These are phyloP conservation scores for Rugosomyces carneus DNA, from an alignment of 1,284 basidiomycete genomes.

Conservation along the genomic window DNA sequence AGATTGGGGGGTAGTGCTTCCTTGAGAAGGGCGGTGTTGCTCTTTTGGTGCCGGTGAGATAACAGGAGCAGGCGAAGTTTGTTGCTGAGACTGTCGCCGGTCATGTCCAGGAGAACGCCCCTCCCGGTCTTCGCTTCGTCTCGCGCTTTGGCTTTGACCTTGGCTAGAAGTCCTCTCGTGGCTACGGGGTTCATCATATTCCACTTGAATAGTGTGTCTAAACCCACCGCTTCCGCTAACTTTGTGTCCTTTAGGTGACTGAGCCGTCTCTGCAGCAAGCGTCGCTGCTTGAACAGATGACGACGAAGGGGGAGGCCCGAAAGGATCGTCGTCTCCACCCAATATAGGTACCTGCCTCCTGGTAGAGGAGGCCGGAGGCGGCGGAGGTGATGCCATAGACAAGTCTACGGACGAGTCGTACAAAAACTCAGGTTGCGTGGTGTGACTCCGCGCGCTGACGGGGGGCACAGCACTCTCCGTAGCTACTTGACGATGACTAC, in stretches of 20 bases:
- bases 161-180: conserved; percentile 21
- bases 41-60: conserved; percentile 20
- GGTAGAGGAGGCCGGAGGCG: conserved; percentile 14
- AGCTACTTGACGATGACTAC: conserved; percentile 20
- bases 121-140: conserved; percentile 14
- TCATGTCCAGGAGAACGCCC: neutral
- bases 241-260: conserved; percentile 20
- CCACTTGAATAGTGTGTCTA: conserved; percentile 86
- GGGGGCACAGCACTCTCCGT: conserved; percentile 23
- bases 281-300: conserved; percentile 10
- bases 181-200: conserved; percentile 57
- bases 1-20: conserved; percentile 16
- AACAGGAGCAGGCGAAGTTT: neutral
- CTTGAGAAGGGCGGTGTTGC: conserved; percentile 29
- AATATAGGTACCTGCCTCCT: conserved; percentile 20
- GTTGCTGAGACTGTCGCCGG: neutral
- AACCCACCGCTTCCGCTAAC: conserved; percentile 24
- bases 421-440: conserved; percentile 33
- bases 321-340: conserved; percentile 39
- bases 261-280: conserved; percentile 8
- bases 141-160: conserved; percentile 7
- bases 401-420: conserved; percentile 36
- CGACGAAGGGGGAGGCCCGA: conserved; percentile 29
- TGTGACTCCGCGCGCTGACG: conserved; percentile 24
- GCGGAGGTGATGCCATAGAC: conserved; percentile 17